Evolutionary conservation across 1,284 basidiomycete species (phyloP), one percentile per base, ranked within the genome.

Genomic region (Ustilago lituana): DNA sequence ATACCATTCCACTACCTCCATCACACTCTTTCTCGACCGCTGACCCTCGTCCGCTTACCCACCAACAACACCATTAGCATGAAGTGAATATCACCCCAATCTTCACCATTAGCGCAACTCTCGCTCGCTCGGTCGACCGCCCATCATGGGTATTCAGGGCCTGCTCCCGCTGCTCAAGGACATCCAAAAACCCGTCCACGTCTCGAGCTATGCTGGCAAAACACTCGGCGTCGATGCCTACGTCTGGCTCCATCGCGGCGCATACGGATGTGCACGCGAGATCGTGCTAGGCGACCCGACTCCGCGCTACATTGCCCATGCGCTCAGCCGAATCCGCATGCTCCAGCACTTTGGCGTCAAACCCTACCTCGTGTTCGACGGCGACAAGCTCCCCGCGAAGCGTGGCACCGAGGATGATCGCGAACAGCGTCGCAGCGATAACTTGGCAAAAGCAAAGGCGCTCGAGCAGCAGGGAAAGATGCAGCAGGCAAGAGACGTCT

Each of bases 161-260:
- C 87, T 98, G 32, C 85, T 98, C 29, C 92, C 94, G 23, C 87
- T 95, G 27, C 87, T 98, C 75, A 96, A 94, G 85, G 89, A 94
- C 54, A 93, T 95, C 51, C 36, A 56, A 48, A 59, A 19, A 5
- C 53, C 69, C 23, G 64, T 68, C 9, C 66, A 79, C 46, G 55
- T 78, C 29, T 65, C 69, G 24, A 51, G 55, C 43, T 73, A 74
- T 50, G 60, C 66, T 0, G 80, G 80, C 39, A 65, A 57, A 57
- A 82, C 81, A 1, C 83, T 93, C 33, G 92, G 90, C 3, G 87
- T 93, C 40, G 91, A 94, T 85, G 91, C 88, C 39, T 97, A 98
- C 83, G 94, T 95, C 43, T 98, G 95, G 95, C 86, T 99, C n/a
- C 96, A 98, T 82, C 89, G 90, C 73, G 96, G 94, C 11, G 89